These are phyloP conservation scores for Mycena pura DNA, from an alignment of 768 basidiomycete genomes.

Conservation along the genomic window DNA sequence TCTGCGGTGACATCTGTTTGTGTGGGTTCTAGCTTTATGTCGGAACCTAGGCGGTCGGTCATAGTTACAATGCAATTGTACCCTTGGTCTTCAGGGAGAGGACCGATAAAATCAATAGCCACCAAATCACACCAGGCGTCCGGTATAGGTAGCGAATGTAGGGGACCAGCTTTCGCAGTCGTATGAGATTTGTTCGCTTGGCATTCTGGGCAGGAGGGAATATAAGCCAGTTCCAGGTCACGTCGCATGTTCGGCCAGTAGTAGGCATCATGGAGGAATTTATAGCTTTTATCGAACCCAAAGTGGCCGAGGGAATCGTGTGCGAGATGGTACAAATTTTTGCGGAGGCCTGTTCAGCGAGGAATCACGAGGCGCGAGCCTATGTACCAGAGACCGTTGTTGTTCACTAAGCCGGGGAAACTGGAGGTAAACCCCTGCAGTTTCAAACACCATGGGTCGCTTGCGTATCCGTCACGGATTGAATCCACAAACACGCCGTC, in stretches of 20 bases:
- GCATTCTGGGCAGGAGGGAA: constrained; percentile 41
- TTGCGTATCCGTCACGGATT: constrained; percentile 1
- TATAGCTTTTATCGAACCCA: constrained; percentile 41
- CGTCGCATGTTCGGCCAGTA: constrained; percentile 44
- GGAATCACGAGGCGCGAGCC: constrained; percentile 32
- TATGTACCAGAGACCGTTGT: constrained; percentile 32
- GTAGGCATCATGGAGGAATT: constrained; percentile 27
- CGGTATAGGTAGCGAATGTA: constrained; percentile 37
- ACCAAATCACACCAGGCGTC: constrained; percentile 36
- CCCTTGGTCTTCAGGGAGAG: constrained; percentile 38
- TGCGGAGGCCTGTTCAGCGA: constrained; percentile 21
- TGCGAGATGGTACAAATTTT: constrained; percentile 32
- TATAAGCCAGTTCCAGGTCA: constrained; percentile 38
- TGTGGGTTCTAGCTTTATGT: constrained; percentile 23
- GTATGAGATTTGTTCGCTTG: constrained; percentile 43
- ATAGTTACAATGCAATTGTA: constrained; percentile 31
- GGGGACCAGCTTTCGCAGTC: constrained; percentile 34
- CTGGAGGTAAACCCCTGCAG: neutral
- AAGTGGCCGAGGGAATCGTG: constrained; percentile 43
- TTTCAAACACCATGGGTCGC: constrained; percentile 18
- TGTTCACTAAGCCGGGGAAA: neutral
- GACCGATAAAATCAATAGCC: constrained; percentile 44
- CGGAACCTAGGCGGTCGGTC: constrained; percentile 24
- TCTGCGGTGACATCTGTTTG: constrained; percentile 26
- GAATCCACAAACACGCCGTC: neutral